Conservation (phyloP, 306 rosid genomes). For the Senna siamea region DNA sequence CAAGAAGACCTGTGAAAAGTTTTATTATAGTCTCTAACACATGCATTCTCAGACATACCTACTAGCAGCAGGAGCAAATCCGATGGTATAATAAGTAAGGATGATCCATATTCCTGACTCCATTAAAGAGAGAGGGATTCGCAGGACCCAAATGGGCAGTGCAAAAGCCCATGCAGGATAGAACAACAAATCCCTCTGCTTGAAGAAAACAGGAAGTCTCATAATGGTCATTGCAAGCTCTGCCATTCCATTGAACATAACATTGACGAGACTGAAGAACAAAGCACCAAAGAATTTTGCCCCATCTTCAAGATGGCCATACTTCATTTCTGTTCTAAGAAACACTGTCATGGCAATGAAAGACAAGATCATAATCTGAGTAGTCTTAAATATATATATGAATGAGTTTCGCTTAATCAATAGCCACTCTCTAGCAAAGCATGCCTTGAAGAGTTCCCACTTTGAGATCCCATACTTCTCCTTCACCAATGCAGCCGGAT, state of each 20-base stretch:
- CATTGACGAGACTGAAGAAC: constrained; percentile 65
- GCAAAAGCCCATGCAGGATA: constrained; percentile 82
- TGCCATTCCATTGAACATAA: constrained; percentile 86
- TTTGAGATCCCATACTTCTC: constrained; percentile 69
- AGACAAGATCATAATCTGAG: constrained; percentile 65
- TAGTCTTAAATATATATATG: constrained; percentile 71
- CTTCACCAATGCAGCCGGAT: constrained; percentile 65
- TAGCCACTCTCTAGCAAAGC: constrained; percentile 80
- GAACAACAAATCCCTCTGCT: constrained; percentile 71
- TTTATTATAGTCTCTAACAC: too few relatives aligned
- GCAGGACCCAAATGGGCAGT: constrained; percentile 68
- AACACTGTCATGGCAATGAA: constrained; percentile 70
- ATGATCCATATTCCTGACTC: constrained; percentile 75
- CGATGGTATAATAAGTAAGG: constrained; percentile 76
- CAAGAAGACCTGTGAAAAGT: too few relatives aligned
- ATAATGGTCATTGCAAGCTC: constrained; percentile 65
- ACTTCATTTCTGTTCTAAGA: constrained; percentile 65
- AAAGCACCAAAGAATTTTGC: constrained; percentile 65
- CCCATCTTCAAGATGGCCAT: constrained; percentile 66
- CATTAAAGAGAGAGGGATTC: constrained; percentile 72
- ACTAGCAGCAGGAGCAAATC: constrained; percentile 81
- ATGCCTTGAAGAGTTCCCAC: constrained; percentile 69
- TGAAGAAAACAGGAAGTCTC: constrained; percentile 74
- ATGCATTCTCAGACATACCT: constrained; percentile 47
- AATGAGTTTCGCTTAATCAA: constrained; percentile 65